phyloP scores from a whole-genome alignment of 2,329 filamentous ascomycete genomes.

The Bertia moriformis region DNA sequence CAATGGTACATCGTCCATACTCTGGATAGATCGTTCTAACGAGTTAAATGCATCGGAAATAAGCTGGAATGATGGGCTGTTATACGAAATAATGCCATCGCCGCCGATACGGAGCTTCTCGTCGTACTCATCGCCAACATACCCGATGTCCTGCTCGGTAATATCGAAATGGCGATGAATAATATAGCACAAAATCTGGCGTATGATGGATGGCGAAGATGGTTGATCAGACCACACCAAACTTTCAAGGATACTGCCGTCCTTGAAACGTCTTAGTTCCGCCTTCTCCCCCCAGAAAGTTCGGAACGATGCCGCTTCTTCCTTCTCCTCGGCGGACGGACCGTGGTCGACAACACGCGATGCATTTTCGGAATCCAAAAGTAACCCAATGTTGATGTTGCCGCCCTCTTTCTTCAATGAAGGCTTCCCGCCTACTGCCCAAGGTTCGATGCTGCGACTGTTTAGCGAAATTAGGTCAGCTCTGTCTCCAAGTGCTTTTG shows the following conservation, averaged over 20 bases:
- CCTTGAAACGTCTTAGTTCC: slow-evolving; percentile 84
- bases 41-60: slow-evolving; percentile 56
- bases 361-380: slow-evolving; percentile 60
- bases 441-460: slow-evolving; percentile 18
- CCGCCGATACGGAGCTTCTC: slow-evolving; percentile 20
- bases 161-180: slow-evolving; percentile 55
- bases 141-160: slow-evolving; percentile 33
- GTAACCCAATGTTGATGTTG: slow-evolving; percentile 45
- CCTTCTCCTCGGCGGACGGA: slow-evolving; percentile 71
- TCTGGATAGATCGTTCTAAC: slow-evolving; percentile 65
- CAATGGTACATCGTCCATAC: slow-evolving; percentile 72
- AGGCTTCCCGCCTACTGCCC: slow-evolving; percentile 30
- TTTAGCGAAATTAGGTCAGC: slow-evolving; percentile 50
- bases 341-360: slow-evolving; percentile 73
- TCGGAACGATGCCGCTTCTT: slow-evolving; percentile 67
- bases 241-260: slow-evolving; percentile 85
- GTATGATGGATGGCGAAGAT: slow-evolving; percentile 47
- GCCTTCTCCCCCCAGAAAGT: slow-evolving; percentile 91
- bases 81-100: slow-evolving; percentile 20
- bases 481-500: slow-evolving; percentile 61
- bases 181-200: slow-evolving; percentile 66
- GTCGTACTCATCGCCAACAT: slow-evolving; percentile 35
- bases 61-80: slow-evolving; percentile 48
- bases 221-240: slow-evolving; percentile 65
- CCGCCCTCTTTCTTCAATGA: slow-evolving; percentile 14